Percentiles rank a stretch among this genome's conserved stretches.
phyloP scores from a whole-genome alignment of 2,329 filamentous ascomycete species.

The Aspergillus texensis region DNA sequence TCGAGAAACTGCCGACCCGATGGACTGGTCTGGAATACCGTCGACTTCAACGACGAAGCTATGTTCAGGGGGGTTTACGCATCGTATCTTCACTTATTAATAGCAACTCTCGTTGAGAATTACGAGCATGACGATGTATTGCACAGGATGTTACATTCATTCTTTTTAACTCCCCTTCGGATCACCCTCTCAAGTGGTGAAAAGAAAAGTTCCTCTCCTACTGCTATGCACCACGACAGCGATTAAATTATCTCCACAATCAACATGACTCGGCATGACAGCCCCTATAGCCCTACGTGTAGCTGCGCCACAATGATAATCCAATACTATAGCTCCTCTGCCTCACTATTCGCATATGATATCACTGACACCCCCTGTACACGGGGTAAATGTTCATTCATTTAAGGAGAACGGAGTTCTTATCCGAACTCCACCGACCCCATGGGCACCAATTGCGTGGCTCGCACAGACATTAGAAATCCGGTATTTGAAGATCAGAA shows the following conservation, averaged over 20 bases:
- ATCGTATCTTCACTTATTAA: background rate
- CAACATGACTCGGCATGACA: background rate
- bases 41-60: background rate
- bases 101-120: background rate
- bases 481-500: conserved; percentile 7
- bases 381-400: background rate
- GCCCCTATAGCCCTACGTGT: background rate
- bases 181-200: background rate
- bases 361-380: background rate
- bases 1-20: background rate
- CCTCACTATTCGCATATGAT: background rate
- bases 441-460: conserved; percentile 1
- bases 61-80: background rate
- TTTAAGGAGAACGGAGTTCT: background rate
- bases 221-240: background rate
- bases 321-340: background rate
- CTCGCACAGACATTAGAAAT: background rate
- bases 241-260: background rate
- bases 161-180: background rate
- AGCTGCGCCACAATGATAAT: background rate
- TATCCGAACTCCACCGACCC: background rate
- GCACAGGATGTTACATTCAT: background rate
- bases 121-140: background rate
- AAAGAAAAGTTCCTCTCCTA: background rate
- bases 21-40: background rate